Percentiles rank a stretch among this genome's conserved stretches.
Conservation (phyloP, 345 rosid species). For the Brassica carinata region DNA sequence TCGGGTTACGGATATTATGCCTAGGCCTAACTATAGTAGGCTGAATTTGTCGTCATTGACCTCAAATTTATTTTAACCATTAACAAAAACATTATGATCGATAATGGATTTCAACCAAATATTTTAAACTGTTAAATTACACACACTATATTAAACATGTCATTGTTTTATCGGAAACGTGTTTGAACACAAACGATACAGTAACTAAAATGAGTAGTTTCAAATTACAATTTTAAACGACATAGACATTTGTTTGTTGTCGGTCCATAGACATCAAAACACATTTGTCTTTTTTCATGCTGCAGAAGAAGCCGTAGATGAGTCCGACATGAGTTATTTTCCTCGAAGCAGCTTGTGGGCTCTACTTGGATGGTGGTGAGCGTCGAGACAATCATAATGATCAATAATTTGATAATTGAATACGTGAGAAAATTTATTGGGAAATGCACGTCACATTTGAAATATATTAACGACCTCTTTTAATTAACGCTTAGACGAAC, state of each 20-base stretch:
- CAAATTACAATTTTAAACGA: neutral
- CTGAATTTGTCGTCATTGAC: neutral
- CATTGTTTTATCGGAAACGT: neutral
- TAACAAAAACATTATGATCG: neutral
- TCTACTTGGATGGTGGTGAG: neutral
- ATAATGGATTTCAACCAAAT: neutral
- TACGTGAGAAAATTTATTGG: neutral
- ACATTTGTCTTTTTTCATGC: neutral
- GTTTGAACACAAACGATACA: neutral
- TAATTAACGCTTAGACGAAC: no score
- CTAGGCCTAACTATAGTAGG: neutral
- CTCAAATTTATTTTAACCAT: neutral
- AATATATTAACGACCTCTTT: no score
- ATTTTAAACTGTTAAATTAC: neutral
- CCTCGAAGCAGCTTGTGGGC: slow-evolving; percentile 9
- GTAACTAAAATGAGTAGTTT: neutral
- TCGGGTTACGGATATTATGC: no score
- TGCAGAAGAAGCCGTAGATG: neutral
- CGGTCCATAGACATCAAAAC: neutral
- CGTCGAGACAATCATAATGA: neutral
- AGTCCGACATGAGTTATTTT: neutral
- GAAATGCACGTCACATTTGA: neutral
- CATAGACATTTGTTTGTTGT: neutral
- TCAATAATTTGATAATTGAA: neutral
- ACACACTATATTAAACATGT: neutral